Conservation (phyloP, 1,284 basidiomycete species). For the Malassezia slooffiae region DNA sequence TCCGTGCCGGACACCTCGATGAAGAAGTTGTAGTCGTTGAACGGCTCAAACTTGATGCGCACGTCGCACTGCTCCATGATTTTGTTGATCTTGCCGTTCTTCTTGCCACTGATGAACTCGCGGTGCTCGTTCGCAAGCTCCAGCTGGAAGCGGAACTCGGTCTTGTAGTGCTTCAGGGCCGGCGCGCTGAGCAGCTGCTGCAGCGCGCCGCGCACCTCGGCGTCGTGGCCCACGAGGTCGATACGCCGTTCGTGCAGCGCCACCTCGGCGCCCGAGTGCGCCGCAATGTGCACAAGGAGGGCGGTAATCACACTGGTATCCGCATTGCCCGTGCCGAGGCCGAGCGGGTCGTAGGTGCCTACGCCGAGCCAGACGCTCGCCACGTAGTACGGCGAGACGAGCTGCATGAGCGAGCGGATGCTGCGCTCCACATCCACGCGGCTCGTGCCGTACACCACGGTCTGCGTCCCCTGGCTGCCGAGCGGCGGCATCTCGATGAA, state of each 20-base stretch:
- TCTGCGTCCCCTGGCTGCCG: constrained; percentile 77
- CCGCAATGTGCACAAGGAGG: constrained; percentile 74
- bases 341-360: constrained; percentile 78
- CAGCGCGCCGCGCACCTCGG: constrained; percentile 77
- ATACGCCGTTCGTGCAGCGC: constrained; percentile 97
- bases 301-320: constrained; percentile 74
- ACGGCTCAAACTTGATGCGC: constrained; percentile 98
- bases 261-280: constrained; percentile 78
- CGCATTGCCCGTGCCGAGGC: constrained; percentile 63
- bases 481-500: constrained; percentile 87
- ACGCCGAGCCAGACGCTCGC: constrained; percentile 93
- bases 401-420: constrained; percentile 85
- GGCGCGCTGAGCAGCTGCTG: constrained; percentile 79
- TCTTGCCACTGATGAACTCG: constrained; percentile 66
- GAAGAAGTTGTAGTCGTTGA: constrained; percentile 97
- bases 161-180: constrained; percentile 83
- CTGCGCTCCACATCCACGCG: constrained; percentile 90
- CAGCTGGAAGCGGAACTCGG: constrained; percentile 95
- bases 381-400: constrained; percentile 89
- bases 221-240: constrained; percentile 90
- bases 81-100: constrained; percentile 52
- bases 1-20: constrained; percentile 61
- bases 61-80: constrained; percentile 56
- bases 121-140: constrained; percentile 95
- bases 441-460: constrained; percentile 88